phyloP scores from a whole-genome alignment of 345 rosid genomes.

The Eucalyptus cloeziana region DNA sequence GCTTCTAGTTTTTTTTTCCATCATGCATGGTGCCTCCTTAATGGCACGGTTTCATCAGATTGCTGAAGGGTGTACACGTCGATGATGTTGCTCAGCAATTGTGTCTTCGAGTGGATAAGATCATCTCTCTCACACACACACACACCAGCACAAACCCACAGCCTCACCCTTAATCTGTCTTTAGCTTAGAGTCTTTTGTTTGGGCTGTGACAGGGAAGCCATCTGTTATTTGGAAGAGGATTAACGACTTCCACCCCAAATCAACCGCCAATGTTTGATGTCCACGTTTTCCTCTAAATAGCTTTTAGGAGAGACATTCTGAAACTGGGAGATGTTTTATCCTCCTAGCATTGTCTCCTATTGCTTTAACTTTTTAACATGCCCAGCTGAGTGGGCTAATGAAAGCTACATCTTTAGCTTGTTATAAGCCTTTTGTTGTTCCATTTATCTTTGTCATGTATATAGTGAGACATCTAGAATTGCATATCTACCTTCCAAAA shows the following conservation, averaged over 20 bases:
- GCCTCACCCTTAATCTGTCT: background rate
- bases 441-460: no score
- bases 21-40: no score
- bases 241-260: no score
- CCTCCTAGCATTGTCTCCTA: background rate
- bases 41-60: background rate
- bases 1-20: background rate
- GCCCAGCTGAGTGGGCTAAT: background rate
- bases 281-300: background rate
- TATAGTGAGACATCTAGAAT: no score
- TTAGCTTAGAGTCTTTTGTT: background rate
- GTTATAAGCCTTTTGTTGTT: no score
- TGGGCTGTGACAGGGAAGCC: conserved; percentile 22
- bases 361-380: background rate
- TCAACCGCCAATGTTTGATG: conserved; percentile 35
- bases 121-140: background rate
- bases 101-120: conserved; percentile 10
- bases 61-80: conserved; percentile 52
- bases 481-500: no score
- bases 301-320: background rate
- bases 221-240: conserved; percentile 23
- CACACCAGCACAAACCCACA: background rate
- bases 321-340: background rate
- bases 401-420: background rate
- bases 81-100: conserved; percentile 44